Evolutionary conservation across 2,329 filamentous ascomycete genomes (phyloP).

Genomic region (Pseudogymnoascus sp.): DNA sequence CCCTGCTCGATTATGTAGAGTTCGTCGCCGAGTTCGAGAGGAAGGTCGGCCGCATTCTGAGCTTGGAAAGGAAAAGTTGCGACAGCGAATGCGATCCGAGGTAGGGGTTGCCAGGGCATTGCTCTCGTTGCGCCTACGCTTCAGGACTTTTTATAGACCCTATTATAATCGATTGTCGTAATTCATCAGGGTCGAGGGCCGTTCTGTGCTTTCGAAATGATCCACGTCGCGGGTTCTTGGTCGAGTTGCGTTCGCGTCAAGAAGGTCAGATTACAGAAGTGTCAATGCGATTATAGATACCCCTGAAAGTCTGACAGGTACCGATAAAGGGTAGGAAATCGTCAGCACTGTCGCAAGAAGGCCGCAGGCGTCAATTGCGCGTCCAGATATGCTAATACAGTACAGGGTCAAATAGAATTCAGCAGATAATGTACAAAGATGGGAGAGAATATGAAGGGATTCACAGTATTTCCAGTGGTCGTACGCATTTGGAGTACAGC

Average conservation of each 20-base stretch:
- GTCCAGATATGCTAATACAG: background rate
- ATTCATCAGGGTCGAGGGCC: conserved; percentile 2
- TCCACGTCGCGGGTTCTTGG: background rate
- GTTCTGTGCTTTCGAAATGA: background rate
- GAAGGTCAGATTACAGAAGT: background rate
- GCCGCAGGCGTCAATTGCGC: background rate
- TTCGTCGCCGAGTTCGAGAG: conserved; percentile 95
- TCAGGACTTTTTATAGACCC: conserved; percentile 2
- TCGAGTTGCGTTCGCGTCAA: conserved; percentile 1
- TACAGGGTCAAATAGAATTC: background rate
- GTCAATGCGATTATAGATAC: conserved; percentile 2
- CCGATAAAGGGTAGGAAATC: background rate
- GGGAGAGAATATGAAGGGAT: background rate
- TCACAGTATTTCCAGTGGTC: background rate
- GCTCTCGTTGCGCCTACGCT: conserved; percentile 7
- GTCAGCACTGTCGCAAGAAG: background rate
- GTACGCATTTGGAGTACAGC: background rate
- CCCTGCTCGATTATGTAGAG: conserved; percentile 98
- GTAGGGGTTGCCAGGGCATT: conserved; percentile 96
- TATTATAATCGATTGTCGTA: background rate
- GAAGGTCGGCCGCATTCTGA: conserved; percentile 79
- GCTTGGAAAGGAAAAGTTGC: conserved; percentile 91
- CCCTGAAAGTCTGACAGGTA: conserved; percentile 6
- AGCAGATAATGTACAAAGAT: background rate
- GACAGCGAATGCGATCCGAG: conserved; percentile 95